Conservation (phyloP, 2,329 filamentous ascomycete genomes). For the Didymella keratinophila region DNA sequence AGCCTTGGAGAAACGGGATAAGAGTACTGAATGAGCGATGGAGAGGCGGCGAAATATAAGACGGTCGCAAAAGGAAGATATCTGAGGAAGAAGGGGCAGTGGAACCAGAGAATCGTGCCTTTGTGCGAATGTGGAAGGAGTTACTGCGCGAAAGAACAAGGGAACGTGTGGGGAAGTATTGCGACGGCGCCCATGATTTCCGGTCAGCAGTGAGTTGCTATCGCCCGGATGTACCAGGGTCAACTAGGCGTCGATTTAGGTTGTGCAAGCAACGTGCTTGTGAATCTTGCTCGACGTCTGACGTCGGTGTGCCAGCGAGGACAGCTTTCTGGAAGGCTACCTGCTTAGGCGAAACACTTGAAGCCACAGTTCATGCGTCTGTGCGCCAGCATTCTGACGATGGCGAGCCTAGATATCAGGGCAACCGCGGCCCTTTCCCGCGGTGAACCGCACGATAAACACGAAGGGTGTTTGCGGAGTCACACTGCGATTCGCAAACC, state of each 20-base stretch:
- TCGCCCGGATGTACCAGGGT: slow-evolving; percentile 8
- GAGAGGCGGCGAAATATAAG: slow-evolving; percentile 4
- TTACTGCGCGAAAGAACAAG: slow-evolving; percentile 15
- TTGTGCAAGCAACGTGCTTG: slow-evolving; percentile 17
- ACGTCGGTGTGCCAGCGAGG: slow-evolving; percentile 18
- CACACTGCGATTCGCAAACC: slow-evolving; percentile 1
- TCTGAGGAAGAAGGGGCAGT: background rate
- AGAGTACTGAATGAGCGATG: slow-evolving; percentile 21
- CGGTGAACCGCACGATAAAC: background rate
- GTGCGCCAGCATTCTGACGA: background rate
- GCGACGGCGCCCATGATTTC: slow-evolving; percentile 20
- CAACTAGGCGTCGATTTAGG: slow-evolving; percentile 5
- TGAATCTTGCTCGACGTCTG: slow-evolving; percentile 10
- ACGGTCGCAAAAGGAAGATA: background rate
- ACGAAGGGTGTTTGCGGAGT: background rate
- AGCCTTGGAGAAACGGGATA: slow-evolving; percentile 17
- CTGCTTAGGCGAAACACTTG: slow-evolving; percentile 23
- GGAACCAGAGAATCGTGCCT: slow-evolving; percentile 12
- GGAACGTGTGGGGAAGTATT: slow-evolving; percentile 24
- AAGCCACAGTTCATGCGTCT: slow-evolving; percentile 16
- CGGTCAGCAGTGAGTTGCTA: slow-evolving; percentile 24
- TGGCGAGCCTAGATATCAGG: background rate
- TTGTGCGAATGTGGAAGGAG: slow-evolving; percentile 23
- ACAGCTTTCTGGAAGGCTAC: slow-evolving; percentile 21
- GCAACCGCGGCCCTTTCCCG: background rate